Evolutionary conservation across 768 basidiomycete genomes (phyloP).

Genomic region (Rhizopogon vinicolor): DNA sequence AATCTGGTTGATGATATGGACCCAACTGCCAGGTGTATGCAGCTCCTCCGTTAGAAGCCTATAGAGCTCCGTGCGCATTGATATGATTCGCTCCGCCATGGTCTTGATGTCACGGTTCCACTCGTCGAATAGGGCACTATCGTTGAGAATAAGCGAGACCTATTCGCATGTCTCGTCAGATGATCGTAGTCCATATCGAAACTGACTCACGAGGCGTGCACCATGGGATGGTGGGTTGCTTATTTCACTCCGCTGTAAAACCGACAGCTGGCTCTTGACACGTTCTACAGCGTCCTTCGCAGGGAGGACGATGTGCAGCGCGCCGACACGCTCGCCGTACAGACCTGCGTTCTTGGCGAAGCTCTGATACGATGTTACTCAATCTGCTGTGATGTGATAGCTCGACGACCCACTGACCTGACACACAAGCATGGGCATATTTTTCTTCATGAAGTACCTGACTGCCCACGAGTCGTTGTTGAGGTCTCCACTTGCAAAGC

Average conservation of each 20-base stretch:
- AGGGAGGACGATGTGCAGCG: conserved; percentile 77
- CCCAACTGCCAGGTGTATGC: conserved; percentile 89
- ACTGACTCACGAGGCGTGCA: conserved; percentile 68
- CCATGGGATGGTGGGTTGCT: conserved; percentile 93
- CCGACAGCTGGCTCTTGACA: conserved; percentile 82
- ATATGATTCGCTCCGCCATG: conserved; percentile 92
- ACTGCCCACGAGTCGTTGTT: conserved; percentile 92
- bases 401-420: conserved; percentile 50
- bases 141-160: conserved; percentile 81
- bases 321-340: conserved; percentile 93
- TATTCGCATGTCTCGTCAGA: conserved; percentile 21
- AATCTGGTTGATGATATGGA: conserved; percentile 94
- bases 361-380: conserved; percentile 47
- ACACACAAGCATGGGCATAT: conserved; percentile 79
- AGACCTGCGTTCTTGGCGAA: conserved; percentile 97
- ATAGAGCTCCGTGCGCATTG: conserved; percentile 82
- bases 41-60: conserved; percentile 55
- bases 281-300: conserved; percentile 61
- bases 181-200: background rate
- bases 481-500: conserved; percentile 93
- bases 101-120: conserved; percentile 90
- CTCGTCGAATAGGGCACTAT: conserved; percentile 67
- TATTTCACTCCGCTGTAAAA: conserved; percentile 90
- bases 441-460: conserved; percentile 74
- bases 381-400: background rate